Conservation (phyloP, 768 basidiomycete species). For the Trametes coccinea region DNA sequence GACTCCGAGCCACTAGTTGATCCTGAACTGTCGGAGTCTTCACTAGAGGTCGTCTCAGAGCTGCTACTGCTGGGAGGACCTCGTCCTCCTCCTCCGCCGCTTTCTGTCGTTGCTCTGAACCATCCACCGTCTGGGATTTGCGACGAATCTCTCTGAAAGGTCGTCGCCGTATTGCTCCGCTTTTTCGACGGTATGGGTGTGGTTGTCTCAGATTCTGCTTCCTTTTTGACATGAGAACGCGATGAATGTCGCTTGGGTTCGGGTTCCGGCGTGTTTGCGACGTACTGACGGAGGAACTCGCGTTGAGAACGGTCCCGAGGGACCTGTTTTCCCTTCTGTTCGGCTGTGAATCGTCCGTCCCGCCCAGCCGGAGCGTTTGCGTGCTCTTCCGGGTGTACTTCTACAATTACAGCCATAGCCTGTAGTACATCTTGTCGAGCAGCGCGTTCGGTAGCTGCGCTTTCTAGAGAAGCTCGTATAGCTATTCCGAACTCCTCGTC, state of each 20-base stretch:
- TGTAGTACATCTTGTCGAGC: no score
- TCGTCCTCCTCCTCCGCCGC: background rate
- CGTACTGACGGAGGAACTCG: background rate
- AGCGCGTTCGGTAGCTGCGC: no score
- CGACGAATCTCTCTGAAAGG: background rate
- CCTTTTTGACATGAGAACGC: background rate
- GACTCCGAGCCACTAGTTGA: background rate
- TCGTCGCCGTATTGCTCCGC: no score
- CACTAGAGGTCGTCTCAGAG: background rate
- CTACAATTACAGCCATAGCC: background rate
- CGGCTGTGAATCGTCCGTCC: background rate
- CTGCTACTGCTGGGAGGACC: no score
- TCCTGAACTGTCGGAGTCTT: background rate
- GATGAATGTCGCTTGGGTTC: background rate
- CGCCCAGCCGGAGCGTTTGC: background rate
- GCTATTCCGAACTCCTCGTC: no score
- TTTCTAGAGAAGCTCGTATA: no score
- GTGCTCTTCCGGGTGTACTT: background rate
- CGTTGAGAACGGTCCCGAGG: background rate
- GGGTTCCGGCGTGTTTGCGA: background rate
- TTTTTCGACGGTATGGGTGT: background rate
- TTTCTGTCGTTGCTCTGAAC: background rate
- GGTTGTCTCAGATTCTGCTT: background rate
- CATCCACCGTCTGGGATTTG: background rate
- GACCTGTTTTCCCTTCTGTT: background rate